Evolutionary conservation across 345 rosid species (phyloP), one percentile per base, ranked within the genome.

Genomic region (Salix viminalis): DNA sequence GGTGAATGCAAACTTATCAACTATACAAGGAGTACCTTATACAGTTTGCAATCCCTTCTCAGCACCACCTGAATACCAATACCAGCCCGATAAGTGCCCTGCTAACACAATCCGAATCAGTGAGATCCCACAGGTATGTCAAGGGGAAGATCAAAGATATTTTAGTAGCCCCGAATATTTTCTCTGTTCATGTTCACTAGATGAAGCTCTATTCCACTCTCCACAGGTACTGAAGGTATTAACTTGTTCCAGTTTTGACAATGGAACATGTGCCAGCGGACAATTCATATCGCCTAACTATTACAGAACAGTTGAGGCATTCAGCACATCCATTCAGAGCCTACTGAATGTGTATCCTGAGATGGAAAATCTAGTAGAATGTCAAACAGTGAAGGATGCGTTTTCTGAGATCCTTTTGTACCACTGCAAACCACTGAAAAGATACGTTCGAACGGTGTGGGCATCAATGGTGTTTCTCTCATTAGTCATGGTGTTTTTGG

Each of bases 31-130:
- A 4, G 48, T 84, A 7, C 18, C 76, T 15, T 44, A n/a, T n/a
- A 56, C 13, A 15, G 78, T 91, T 11, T 91, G 96, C 91, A 91
- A 89, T 73, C 96, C 93, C 12, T 90, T 91, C 84, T 85, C 93
- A 1, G 87, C 85, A 2, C 91, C 96, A 3, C 96, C 96, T 0
- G 84, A 81, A 0, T 84, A 87, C 67, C 30, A 65, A 36, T 91
- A 86, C 85, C 86, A 76, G 80, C 83, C 85, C 0, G 72, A 85
- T 37, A 69, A 80, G 67, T 91, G 96, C 79, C 89, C 91, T 19
- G 70, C 75, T 7, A 84, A 87, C 65, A 77, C 91, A 1, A 87
- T 90, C 44, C 79, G 12, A 58, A 87, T 88, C 0, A 86, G 87
- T 15, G 88, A 90, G 74, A 87, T 91, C 32, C 92, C 96, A 14